Evolutionary conservation across 176 grass and related monocot genomes (phyloP), one percentile per base, ranked within the genome.

Genomic region (Ampelocalamus luodianensis): DNA sequence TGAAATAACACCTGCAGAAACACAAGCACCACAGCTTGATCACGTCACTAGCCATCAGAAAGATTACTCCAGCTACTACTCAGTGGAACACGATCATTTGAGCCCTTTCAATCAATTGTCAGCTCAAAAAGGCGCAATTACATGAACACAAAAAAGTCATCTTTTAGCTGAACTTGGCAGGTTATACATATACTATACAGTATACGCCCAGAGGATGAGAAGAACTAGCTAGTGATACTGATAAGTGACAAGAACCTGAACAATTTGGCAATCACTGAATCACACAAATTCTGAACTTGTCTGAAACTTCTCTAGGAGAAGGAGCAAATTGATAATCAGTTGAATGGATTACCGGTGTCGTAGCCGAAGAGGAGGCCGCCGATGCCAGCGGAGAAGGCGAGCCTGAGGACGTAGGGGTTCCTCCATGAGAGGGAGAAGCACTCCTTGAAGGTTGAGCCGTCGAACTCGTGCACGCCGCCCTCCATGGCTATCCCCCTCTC

Each of bases 291-390:
- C 39, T 46, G 37, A 53, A 55, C 7, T 22, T 56, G 54, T 8
- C 14, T 20, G 50, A 18, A 54, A 7, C 16, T 54, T 54, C 16
- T 54, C 54, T 22, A n/a, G 18, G 49, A 20, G 20, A 1, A 54
- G n/a, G 26, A 58, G 18, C 45, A 84, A 24, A 26, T 4, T 5
- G 46, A 69, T 38, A 16, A 45, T 9, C 1, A 49, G 24, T n/a
- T 44, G 26, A 54, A 32, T 18, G n/a, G 46, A 10, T 75, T 85
- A 94, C 94, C 92, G 55, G 94, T 94, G 78, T 97, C 90, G 77
- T 97, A 94, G 72, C 94, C 94, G 55, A 97, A 97, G 86, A 97
- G 95, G 51, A 97, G 86, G 29, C 95, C 94, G 26, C 94, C 94
- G 29, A 97, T 94, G 56, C 94, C 94, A 11, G 94, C 92, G 20